Percentiles rank a stretch among this genome's conserved stretches.
phyloP scores from a whole-genome alignment of 345 rosid genomes.

The Turritis glabra region DNA sequence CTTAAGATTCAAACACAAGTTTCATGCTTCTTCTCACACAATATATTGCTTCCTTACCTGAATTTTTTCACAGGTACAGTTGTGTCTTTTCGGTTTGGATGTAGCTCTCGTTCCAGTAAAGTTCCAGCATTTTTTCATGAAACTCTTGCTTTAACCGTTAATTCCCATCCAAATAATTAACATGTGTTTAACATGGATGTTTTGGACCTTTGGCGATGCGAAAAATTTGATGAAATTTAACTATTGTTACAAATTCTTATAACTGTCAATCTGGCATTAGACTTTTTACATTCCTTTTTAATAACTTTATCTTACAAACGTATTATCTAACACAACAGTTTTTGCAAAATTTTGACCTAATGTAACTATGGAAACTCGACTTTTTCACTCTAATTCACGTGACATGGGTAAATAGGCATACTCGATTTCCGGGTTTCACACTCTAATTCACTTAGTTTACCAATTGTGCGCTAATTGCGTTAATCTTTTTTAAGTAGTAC shows the following conservation, averaged over 20 bases:
- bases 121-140: background rate
- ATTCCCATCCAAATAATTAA: background rate
- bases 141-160: background rate
- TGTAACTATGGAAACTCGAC: no score
- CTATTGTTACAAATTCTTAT: background rate
- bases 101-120: background rate
- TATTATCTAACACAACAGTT: background rate
- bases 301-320: background rate
- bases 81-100: background rate
- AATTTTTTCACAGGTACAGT: background rate
- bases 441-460: background rate
- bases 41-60: background rate
- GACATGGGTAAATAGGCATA: background rate
- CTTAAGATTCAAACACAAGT: background rate
- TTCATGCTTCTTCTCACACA: background rate
- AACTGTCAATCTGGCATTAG: background rate
- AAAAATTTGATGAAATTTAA: background rate
- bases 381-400: constrained; percentile 1
- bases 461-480: constrained; percentile 24
- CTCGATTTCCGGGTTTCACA: background rate
- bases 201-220: background rate
- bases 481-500: background rate
- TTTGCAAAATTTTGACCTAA: background rate
- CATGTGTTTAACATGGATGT: constrained; percentile 3
- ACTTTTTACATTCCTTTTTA: background rate